Evolutionary conservation across 768 basidiomycete species (phyloP).

Genomic region (Mycena metata): DNA sequence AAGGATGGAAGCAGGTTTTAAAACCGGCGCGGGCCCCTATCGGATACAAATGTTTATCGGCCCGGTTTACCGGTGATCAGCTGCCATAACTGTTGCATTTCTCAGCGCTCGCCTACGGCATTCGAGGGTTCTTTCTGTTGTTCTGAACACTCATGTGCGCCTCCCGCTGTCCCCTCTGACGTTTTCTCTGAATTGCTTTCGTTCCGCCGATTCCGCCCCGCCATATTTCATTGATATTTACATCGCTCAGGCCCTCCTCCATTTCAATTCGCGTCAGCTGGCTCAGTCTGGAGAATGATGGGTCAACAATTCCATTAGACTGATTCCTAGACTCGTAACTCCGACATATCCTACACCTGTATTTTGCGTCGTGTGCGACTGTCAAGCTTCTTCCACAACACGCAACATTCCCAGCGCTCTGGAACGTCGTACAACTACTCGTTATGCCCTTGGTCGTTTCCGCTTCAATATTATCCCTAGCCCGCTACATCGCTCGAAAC

Average conservation of each 20-base stretch:
- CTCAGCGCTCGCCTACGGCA: background rate
- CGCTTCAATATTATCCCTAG: no score
- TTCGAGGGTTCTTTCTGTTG: background rate
- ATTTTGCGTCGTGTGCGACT: no score
- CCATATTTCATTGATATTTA: background rate
- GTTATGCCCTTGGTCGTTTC: no score
- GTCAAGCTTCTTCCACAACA: no score
- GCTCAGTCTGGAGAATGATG: background rate
- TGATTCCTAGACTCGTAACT: no score
- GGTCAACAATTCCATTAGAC: background rate
- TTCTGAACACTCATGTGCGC: conserved; percentile 15
- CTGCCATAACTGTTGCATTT: conserved; percentile 3
- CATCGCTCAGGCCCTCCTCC: background rate
- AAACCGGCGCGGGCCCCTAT: conserved; percentile 14
- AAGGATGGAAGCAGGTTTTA: background rate
- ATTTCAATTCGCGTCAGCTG: conserved; percentile 8
- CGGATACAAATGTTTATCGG: conserved; percentile 1
- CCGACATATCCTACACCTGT: no score
- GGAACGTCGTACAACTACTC: no score
- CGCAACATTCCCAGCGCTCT: no score
- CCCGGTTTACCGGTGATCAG: conserved; percentile 11
- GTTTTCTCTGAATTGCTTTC: background rate
- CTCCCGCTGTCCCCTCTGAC: background rate
- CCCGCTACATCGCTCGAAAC: no score
- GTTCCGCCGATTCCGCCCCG: background rate